These are phyloP conservation scores for Scheffersomyces quercinus DNA, from an alignment of 1,139 yeast genomes.

Conservation along the genomic window DNA sequence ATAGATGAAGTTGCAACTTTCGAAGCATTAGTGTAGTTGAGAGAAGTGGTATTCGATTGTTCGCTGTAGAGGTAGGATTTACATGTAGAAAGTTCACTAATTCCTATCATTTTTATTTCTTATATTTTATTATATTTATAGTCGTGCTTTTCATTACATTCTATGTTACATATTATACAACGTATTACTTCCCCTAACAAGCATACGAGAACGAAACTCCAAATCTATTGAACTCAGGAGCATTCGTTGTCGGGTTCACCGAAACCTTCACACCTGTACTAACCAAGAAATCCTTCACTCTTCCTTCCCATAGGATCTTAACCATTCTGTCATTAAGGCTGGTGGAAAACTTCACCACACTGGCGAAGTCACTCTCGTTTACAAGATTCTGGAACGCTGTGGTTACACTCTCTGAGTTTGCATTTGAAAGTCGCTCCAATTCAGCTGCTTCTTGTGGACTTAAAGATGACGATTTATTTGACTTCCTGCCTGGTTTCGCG, in stretches of 20 bases:
- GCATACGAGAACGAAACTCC: constrained; percentile 46
- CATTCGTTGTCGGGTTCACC: constrained; percentile 26
- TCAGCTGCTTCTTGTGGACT: not conserved
- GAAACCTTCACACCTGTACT: constrained; percentile 68
- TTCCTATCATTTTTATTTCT: too few species aligned
- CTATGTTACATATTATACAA: constrained; percentile 4
- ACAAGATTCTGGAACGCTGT: constrained; percentile 56
- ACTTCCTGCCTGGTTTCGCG: not conserved
- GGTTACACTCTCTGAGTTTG: constrained; percentile 37
- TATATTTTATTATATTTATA: too few species aligned
- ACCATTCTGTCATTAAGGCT: constrained; percentile 63
- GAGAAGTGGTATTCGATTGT: too few species aligned
- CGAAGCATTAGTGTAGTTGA: too few species aligned
- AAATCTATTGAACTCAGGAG: constrained; percentile 39
- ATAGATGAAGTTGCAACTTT: too few species aligned
- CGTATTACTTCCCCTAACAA: constrained; percentile 13
- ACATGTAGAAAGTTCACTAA: too few species aligned
- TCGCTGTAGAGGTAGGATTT: too few species aligned
- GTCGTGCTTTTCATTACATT: too few species aligned
- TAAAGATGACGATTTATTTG: not conserved
- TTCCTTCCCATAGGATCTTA: constrained; percentile 84
- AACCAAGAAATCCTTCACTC: constrained; percentile 74
- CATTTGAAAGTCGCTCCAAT: not conserved
- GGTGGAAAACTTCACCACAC: constrained; percentile 75
- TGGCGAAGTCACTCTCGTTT: constrained; percentile 56